Evolutionary conservation across 129 eudicot genomes (phyloP).

Genomic region (Tagetes erecta): DNA sequence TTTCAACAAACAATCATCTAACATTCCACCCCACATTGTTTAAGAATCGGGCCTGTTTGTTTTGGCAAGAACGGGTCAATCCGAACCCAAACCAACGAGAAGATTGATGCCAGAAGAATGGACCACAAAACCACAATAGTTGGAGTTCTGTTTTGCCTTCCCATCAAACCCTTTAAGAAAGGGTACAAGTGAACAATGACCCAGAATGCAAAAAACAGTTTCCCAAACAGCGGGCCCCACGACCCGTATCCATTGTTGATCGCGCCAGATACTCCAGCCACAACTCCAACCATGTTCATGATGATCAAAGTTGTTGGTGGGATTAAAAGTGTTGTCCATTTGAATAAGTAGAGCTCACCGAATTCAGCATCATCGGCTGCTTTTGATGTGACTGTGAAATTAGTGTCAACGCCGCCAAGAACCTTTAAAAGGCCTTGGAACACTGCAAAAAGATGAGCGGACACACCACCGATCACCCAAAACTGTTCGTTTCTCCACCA

Average conservation of each 20-base stretch:
- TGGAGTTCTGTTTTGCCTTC: constrained; percentile 95
- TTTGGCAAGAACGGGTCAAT: constrained; percentile 99
- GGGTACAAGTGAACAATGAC: constrained; percentile 94
- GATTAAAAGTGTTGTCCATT: constrained; percentile 97
- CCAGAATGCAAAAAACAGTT: constrained; percentile 89
- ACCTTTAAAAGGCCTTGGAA: constrained; percentile 97
- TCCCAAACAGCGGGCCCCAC: constrained; percentile 96
- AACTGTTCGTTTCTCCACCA: constrained; percentile 99
- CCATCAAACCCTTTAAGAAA: constrained; percentile 96
- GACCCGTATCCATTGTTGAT: constrained; percentile 95
- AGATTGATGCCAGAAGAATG: constrained; percentile 84
- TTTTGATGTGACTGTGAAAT: constrained; percentile 84
- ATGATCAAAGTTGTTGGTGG: constrained; percentile 92
- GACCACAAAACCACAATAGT: constrained; percentile 97
- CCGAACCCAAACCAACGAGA: constrained; percentile 93
- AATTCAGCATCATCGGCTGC: constrained; percentile 88
- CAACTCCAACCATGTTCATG: constrained; percentile 93
- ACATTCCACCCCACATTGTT: constrained; percentile 96
- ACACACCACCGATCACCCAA: constrained; percentile 99
- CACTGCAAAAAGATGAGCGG: constrained; percentile 95
- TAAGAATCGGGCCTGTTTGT: constrained; percentile 90
- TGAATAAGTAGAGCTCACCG: constrained; percentile 94
- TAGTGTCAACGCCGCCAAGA: constrained; percentile 95
- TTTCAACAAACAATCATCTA: constrained; percentile 26
- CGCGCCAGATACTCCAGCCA: constrained; percentile 93